Evolutionary conservation across 441 rosid species (phyloP).

Genomic region (California macrophylla): DNA sequence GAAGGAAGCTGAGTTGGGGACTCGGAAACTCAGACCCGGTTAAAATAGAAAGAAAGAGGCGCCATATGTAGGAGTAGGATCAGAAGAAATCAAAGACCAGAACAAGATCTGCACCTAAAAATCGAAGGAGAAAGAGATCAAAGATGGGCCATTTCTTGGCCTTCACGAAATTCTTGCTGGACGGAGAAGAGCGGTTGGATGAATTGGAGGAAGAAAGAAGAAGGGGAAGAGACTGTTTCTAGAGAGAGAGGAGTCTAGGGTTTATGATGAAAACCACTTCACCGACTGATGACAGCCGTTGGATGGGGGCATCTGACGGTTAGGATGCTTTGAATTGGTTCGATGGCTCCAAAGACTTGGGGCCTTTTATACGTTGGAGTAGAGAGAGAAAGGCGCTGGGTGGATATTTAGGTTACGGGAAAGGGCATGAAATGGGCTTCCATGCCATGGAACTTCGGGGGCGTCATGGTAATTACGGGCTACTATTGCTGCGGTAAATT

Average conservation of each 20-base stretch:
- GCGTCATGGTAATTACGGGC: slow-evolving; percentile 11
- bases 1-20: background rate
- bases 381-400: slow-evolving; percentile 1
- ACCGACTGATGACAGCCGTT: slow-evolving; percentile 33
- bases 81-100: background rate
- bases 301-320: slow-evolving; percentile 34
- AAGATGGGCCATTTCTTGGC: slow-evolving; percentile 14
- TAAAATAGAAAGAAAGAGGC: background rate
- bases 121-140: background rate
- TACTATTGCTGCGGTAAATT: slow-evolving; percentile 11
- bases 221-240: slow-evolving; percentile 7
- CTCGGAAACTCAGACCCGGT: background rate
- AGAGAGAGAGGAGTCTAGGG: slow-evolving; percentile 49
- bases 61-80: background rate
- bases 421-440: background rate
- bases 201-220: background rate
- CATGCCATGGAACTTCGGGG: background rate
- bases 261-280: slow-evolving; percentile 38
- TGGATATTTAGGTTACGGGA: slow-evolving; percentile 15
- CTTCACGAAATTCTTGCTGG: slow-evolving; percentile 38
- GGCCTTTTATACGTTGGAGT: background rate
- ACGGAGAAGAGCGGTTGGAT: slow-evolving; percentile 12
- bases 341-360: slow-evolving; percentile 24
- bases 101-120: background rate
- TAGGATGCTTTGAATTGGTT: slow-evolving; percentile 24